These are phyloP conservation scores for Stephania japonica DNA, from an alignment of 164 flowering plant genomes.

Conservation along the genomic window DNA sequence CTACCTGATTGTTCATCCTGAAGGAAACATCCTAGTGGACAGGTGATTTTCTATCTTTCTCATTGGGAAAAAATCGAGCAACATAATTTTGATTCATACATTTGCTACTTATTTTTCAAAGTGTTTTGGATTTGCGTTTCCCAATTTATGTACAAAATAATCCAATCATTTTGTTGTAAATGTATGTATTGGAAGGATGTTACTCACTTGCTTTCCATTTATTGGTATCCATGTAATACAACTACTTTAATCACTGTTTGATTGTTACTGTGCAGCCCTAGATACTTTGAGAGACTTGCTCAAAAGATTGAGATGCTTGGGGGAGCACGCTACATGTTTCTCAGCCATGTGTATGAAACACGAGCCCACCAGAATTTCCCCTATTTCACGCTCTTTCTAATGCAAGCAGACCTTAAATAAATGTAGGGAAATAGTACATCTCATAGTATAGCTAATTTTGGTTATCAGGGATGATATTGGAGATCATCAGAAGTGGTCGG, in stretches of 20 bases:
- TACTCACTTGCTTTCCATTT: not conserved
- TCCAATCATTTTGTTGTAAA: no score
- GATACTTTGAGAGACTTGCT: conserved; percentile 41
- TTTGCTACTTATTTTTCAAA: no score
- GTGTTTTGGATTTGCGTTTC: no score
- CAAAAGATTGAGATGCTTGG: conserved; percentile 44
- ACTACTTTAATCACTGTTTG: not conserved
- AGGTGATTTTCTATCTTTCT: conserved; percentile 28
- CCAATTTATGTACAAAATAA: no score
- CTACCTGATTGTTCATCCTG: conserved; percentile 47
- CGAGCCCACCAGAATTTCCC: not conserved
- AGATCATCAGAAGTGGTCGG: conserved; percentile 56
- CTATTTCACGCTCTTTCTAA: not conserved
- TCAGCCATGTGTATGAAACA: conserved; percentile 46
- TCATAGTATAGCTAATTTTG: conserved; percentile 9
- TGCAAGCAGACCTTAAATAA: not conserved
- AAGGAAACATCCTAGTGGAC: conserved; percentile 62
- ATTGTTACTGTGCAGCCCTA: conserved; percentile 37
- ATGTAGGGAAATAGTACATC: no score
- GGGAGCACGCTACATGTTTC: conserved; percentile 59
- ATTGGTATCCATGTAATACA: not conserved
- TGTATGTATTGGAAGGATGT: no score
- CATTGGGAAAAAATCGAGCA: no score
- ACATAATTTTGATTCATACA: no score
- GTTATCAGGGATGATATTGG: conserved; percentile 55